phyloP scores from a whole-genome alignment of 345 rosid genomes.

The Punica granatum region DNA sequence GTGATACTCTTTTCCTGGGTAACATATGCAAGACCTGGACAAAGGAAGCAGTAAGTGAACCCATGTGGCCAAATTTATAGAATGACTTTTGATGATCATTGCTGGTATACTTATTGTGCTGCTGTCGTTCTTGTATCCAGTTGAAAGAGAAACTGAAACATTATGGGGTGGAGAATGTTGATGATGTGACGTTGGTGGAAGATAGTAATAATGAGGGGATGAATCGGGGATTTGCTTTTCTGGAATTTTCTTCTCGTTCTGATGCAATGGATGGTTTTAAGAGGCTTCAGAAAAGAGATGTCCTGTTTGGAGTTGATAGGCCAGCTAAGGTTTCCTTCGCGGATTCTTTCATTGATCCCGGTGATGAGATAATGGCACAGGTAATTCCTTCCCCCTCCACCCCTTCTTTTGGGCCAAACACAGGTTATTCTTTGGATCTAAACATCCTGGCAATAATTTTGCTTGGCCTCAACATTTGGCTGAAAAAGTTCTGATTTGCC shows the following conservation, averaged over 20 bases:
- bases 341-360: conserved; percentile 88
- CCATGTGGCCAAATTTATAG: conserved; percentile 9
- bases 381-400: too few relatives aligned
- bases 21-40: conserved; percentile 97
- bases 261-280: conserved; percentile 95
- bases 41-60: conserved; percentile 80
- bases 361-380: conserved; percentile 98
- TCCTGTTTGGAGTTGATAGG: conserved; percentile 89
- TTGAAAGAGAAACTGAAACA: conserved; percentile 95
- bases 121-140: conserved; percentile 45
- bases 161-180: conserved; percentile 83
- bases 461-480: background rate
- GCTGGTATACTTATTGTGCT: conserved; percentile 13
- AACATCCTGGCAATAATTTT: background rate
- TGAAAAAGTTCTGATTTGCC: background rate
- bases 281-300: conserved; percentile 85
- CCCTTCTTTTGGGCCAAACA: too few relatives aligned
- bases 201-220: conserved; percentile 76
- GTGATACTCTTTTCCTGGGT: conserved; percentile 91
- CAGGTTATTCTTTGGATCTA: conserved; percentile 15
- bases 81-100: background rate
- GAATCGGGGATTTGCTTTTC: conserved; percentile 97
- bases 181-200: conserved; percentile 87
- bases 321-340: conserved; percentile 97
- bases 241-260: conserved; percentile 88